Conservation (phyloP, 176 grass and related monocot species). For the Carex cristatella region DNA sequence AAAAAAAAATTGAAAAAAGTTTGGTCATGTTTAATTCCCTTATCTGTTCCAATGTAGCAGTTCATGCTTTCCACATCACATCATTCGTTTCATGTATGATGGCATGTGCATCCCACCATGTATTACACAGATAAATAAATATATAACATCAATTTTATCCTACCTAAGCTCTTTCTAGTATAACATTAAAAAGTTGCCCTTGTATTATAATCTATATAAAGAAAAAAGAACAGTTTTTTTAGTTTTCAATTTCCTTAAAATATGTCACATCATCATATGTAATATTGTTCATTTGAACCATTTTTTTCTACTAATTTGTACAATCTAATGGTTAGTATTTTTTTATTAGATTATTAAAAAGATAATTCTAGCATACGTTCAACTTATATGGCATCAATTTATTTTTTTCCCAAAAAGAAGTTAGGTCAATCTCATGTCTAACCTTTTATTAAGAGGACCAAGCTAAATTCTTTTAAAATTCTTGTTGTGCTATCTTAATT, state of each 20-base stretch:
- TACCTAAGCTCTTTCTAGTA: not conserved
- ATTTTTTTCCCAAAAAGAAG: not conserved
- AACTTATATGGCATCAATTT: not conserved
- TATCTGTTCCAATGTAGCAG: constrained; percentile 4
- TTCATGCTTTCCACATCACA: constrained; percentile 22
- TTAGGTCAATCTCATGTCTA: not conserved
- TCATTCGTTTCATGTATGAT: constrained; percentile 19
- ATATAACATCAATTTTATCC: not conserved
- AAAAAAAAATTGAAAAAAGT: not conserved
- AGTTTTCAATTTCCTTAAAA: too few relatives aligned
- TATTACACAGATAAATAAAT: not conserved
- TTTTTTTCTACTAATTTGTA: too few relatives aligned
- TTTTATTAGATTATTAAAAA: too few relatives aligned
- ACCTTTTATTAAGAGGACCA: not conserved
- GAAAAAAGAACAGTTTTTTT: too few relatives aligned
- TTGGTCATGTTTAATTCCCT: not conserved
- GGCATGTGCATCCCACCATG: constrained; percentile 16
- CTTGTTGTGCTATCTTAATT: not conserved
- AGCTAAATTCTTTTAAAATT: not conserved
- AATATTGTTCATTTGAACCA: too few relatives aligned
- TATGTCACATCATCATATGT: too few relatives aligned
- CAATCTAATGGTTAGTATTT: too few relatives aligned
- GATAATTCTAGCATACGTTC: too few relatives aligned
- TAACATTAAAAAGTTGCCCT: not conserved
- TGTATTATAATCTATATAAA: too few relatives aligned